phyloP scores from a whole-genome alignment of 495 filamentous ascomycete species.

The Penicilliopsis zonata region DNA sequence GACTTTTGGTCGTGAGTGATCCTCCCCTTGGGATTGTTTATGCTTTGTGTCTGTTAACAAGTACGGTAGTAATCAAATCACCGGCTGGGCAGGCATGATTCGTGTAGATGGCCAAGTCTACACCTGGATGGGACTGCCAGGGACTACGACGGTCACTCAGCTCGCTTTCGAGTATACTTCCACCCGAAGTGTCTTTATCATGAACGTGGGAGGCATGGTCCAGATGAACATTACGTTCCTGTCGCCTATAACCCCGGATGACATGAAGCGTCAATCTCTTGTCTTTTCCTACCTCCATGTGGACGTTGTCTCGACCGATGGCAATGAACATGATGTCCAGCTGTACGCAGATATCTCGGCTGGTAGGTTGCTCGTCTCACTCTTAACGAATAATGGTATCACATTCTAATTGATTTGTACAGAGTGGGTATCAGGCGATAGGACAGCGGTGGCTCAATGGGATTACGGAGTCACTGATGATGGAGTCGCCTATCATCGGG shows the following conservation, averaged over 20 bases:
- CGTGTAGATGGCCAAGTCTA: slow-evolving; percentile 43
- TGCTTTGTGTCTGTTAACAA: slow-evolving; percentile 1
- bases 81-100: slow-evolving; percentile 44
- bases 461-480: slow-evolving; percentile 32
- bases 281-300: slow-evolving; percentile 45
- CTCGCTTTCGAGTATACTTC: slow-evolving; percentile 44
- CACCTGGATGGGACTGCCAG: slow-evolving; percentile 43
- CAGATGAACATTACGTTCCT: slow-evolving; percentile 46
- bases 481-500: slow-evolving; percentile 39
- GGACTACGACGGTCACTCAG: slow-evolving; percentile 32
- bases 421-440: slow-evolving; percentile 51
- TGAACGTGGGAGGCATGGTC: slow-evolving; percentile 33
- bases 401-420: slow-evolving; percentile 6
- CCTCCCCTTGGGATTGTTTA: background rate
- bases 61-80: slow-evolving; percentile 29
- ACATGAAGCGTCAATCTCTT: slow-evolving; percentile 42
- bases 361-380: slow-evolving; percentile 26
- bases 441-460: slow-evolving; percentile 36
- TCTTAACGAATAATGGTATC: background rate
- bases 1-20: slow-evolving; percentile 40
- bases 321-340: slow-evolving; percentile 39
- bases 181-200: slow-evolving; percentile 44
- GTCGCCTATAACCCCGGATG: slow-evolving; percentile 43
- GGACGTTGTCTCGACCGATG: slow-evolving; percentile 40
- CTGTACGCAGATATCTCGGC: slow-evolving; percentile 50